These are phyloP conservation scores for Rhododendron mucronatum DNA, from an alignment of 148 eudicot genomes.

Conservation along the genomic window DNA sequence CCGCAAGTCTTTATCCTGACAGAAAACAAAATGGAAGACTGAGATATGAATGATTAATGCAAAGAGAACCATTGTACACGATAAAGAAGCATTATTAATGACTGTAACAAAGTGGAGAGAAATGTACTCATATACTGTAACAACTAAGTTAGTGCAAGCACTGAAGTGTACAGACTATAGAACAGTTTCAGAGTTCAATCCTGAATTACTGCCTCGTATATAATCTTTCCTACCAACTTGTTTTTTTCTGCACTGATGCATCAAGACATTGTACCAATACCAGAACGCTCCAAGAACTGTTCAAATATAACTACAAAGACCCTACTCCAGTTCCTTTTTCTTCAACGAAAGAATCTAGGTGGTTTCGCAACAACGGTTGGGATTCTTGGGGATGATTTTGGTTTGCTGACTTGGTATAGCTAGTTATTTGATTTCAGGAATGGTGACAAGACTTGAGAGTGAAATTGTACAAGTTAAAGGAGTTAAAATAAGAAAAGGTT, in stretches of 20 bases:
- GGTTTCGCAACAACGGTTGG: background rate
- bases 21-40: background rate
- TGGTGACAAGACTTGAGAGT: background rate
- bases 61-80: background rate
- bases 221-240: background rate
- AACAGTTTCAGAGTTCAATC: constrained; percentile 1
- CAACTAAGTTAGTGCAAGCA: background rate
- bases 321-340: background rate
- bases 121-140: background rate
- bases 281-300: background rate
- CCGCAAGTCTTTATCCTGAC: constrained; percentile 78
- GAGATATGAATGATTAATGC: background rate
- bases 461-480: background rate
- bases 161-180: background rate
- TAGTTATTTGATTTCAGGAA: background rate
- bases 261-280: background rate
- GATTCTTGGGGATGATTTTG: background rate
- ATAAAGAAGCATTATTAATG: background rate
- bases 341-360: background rate
- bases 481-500: background rate
- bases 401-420: background rate
- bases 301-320: background rate
- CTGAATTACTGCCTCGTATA: background rate
- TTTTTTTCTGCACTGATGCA: background rate
- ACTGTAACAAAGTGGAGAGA: background rate